A percentile compares a stretch with the other conserved stretches of the same genome.
Conservation (phyloP, 768 basidiomycete genomes). For the Hericium rajendrae region DNA sequence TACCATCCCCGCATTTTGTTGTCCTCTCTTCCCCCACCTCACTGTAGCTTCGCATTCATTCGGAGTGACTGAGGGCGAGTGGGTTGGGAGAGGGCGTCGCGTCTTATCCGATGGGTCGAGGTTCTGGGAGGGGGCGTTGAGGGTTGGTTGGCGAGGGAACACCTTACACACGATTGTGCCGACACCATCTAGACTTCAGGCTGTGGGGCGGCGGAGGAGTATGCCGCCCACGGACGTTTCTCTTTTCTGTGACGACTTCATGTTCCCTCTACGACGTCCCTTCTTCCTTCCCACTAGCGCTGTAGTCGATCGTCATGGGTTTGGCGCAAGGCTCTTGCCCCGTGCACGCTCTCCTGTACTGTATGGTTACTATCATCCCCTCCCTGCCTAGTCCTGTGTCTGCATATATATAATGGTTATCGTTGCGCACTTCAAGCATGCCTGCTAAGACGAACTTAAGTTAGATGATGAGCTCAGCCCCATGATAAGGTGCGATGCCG, state of each 20-base stretch:
- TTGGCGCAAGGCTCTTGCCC: not conserved
- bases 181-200: not conserved
- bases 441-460: not conserved
- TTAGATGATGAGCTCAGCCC: not conserved
- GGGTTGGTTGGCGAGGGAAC: conserved; percentile 4
- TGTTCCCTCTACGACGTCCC: not conserved
- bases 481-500: not conserved
- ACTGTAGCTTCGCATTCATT: conserved; percentile 20
- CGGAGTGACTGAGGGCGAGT: conserved; percentile 43
- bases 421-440: not conserved
- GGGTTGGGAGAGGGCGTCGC: conserved; percentile 66
- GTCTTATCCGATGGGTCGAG: conserved; percentile 24
- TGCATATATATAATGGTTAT: not conserved
- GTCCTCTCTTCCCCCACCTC: conserved; percentile 64
- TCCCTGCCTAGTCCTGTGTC: not conserved
- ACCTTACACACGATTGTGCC: not conserved
- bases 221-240: not conserved
- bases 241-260: not conserved
- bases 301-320: not conserved
- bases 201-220: not conserved
- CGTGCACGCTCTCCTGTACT: not conserved
- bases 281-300: not conserved
- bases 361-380: not conserved
- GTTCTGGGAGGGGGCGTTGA: conserved; percentile 1
- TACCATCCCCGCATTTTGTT: conserved; percentile 30